Conservation (phyloP, 192 early-diverging fungal genomes). For the Kickxella alabastrina region DNA sequence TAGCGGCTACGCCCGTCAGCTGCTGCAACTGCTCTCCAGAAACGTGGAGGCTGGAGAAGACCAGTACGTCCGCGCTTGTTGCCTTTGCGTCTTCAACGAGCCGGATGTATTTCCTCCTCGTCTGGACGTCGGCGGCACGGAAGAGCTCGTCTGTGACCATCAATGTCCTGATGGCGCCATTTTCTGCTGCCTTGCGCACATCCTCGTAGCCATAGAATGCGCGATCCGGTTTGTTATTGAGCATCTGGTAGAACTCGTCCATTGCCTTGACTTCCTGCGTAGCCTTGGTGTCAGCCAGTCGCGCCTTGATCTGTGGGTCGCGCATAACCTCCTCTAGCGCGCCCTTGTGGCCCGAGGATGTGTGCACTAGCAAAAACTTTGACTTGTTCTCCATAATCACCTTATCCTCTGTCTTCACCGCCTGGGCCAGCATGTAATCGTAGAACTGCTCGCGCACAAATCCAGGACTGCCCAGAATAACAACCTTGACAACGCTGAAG, state of each 20-base stretch:
- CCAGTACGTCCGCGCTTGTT: constrained; percentile 70
- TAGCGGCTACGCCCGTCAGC: constrained; percentile 92
- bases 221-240: constrained; percentile 80
- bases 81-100: constrained; percentile 80
- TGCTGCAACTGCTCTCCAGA: constrained; percentile 95
- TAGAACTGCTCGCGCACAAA: constrained; percentile 88
- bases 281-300: constrained; percentile 89
- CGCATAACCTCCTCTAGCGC: constrained; percentile 91
- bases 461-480: constrained; percentile 94
- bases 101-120: constrained; percentile 78
- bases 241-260: constrained; percentile 84
- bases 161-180: constrained; percentile 82
- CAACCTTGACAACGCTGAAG: constrained; percentile 91
- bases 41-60: constrained; percentile 92
- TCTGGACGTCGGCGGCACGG: constrained; percentile 79
- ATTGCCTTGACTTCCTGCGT: constrained; percentile 78
- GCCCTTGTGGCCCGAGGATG: constrained; percentile 95
- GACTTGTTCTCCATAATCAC: constrained; percentile 73
- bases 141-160: constrained; percentile 93
- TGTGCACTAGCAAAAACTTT: constrained; percentile 88
- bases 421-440: constrained; percentile 79
- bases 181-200: constrained; percentile 77
- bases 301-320: constrained; percentile 72
- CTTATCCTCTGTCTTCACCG: constrained; percentile 81
- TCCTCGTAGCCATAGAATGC: constrained; percentile 93